Evolutionary conservation across 495 filamentous ascomycete genomes (phyloP).

Genomic region (Annulohypoxylon moriforme): DNA sequence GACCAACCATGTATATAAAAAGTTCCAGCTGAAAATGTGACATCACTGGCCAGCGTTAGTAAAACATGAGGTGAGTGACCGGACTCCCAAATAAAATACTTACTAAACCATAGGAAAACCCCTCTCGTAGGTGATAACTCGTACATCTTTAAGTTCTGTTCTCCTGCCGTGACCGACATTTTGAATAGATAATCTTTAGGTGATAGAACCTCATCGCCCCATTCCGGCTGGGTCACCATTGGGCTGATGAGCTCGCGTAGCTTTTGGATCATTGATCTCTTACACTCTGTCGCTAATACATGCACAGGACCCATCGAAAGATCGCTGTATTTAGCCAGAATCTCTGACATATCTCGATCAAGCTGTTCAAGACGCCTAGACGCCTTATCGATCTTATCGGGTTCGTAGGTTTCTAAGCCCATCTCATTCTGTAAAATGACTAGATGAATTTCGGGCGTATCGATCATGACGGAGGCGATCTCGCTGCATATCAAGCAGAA

Average conservation of each 20-base stretch:
- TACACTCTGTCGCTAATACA: conserved; percentile 62
- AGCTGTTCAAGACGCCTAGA: conserved; percentile 61
- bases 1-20: conserved; percentile 64
- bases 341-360: conserved; percentile 55
- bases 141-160: conserved; percentile 58
- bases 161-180: conserved; percentile 55
- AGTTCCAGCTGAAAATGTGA: conserved; percentile 64
- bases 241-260: conserved; percentile 58
- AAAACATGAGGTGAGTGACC: not conserved
- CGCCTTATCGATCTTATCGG: conserved; percentile 60
- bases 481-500: conserved; percentile 69
- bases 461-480: conserved; percentile 60
- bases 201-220: conserved; percentile 50
- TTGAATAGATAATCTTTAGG: conserved; percentile 62
- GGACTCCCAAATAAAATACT: conserved; percentile 7
- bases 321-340: conserved; percentile 69
- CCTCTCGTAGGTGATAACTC: conserved; percentile 50
- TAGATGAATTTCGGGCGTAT: conserved; percentile 56
- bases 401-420: conserved; percentile 37
- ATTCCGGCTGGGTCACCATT: conserved; percentile 56
- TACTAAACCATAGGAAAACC: conserved; percentile 64
- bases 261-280: conserved; percentile 56
- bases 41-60: conserved; percentile 43
- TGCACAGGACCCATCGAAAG: conserved; percentile 69
- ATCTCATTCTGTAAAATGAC: conserved; percentile 56